These are phyloP conservation scores for Beauveria varroae DNA, from an alignment of 2,329 filamentous ascomycete genomes.

Conservation along the genomic window DNA sequence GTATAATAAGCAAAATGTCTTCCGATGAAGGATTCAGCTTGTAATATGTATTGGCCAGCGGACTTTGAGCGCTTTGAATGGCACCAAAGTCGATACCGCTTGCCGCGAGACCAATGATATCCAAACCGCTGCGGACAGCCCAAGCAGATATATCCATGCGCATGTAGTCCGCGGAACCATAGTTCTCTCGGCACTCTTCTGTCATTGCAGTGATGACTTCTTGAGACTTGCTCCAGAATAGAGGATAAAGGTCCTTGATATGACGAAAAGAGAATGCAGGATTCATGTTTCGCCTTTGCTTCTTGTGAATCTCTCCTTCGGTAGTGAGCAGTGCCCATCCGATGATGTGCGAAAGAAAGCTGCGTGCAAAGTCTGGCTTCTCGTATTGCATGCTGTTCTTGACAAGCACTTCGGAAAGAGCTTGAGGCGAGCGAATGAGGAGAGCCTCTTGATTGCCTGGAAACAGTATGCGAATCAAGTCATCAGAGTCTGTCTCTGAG, in stretches of 20 bases:
- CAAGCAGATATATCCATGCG: constrained; percentile 15
- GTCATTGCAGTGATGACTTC: constrained; percentile 16
- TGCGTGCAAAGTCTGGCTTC: constrained; percentile 47
- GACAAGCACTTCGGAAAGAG: constrained; percentile 55
- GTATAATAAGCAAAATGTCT: constrained; percentile 5
- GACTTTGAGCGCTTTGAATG: constrained; percentile 24
- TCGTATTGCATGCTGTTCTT: constrained; percentile 58
- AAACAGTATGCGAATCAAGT: constrained; percentile 54
- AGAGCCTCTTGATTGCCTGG: constrained; percentile 51
- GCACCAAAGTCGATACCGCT: constrained; percentile 26
- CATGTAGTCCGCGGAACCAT: not conserved
- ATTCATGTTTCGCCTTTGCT: constrained; percentile 23
- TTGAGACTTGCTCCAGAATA: constrained; percentile 24
- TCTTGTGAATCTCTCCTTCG: constrained; percentile 25
- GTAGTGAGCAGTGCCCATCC: constrained; percentile 44
- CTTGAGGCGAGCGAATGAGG: constrained; percentile 49
- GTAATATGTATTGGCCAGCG: constrained; percentile 25
- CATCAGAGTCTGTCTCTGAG: constrained; percentile 53
- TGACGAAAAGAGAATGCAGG: constrained; percentile 24
- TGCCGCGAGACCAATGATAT: constrained; percentile 27
- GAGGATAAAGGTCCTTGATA: constrained; percentile 25
- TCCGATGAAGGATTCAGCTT: constrained; percentile 16
- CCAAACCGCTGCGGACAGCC: constrained; percentile 22
- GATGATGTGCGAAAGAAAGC: constrained; percentile 75
- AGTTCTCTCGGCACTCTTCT: not conserved